phyloP scores from a whole-genome alignment of 2,329 filamentous ascomycete genomes.

The Colletotrichum sp. region DNA sequence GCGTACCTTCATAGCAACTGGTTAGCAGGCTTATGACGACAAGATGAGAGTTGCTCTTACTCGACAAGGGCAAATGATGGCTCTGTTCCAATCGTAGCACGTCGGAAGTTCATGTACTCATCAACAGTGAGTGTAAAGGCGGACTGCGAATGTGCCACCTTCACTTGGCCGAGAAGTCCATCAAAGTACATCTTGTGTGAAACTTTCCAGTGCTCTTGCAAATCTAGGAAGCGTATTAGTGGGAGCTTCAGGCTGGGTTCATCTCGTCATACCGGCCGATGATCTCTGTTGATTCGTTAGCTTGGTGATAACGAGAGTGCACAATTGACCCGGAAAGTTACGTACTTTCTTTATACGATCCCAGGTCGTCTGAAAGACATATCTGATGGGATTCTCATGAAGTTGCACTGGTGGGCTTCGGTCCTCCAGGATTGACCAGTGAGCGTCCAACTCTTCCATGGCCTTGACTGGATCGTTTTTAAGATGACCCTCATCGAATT shows the following conservation, averaged over 20 bases:
- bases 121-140: background rate
- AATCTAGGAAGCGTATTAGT: no score
- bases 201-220: background rate
- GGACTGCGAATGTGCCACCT: background rate
- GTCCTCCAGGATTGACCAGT: background rate
- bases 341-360: background rate
- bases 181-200: background rate
- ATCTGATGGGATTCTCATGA: background rate
- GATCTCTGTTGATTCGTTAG: background rate
- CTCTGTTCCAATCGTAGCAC: background rate
- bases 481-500: background rate
- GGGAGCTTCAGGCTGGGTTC: no score
- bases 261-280: background rate
- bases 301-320: background rate
- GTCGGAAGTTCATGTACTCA: background rate
- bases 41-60: background rate
- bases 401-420: background rate
- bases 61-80: background rate
- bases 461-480: background rate
- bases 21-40: background rate
- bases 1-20: background rate
- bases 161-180: background rate
- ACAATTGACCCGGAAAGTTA: fast-evolving
- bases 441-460: background rate
- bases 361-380: background rate